These are phyloP conservation scores for Yamadazyma paraphyllophila DNA, from an alignment of 805 yeast genomes.

Conservation along the genomic window DNA sequence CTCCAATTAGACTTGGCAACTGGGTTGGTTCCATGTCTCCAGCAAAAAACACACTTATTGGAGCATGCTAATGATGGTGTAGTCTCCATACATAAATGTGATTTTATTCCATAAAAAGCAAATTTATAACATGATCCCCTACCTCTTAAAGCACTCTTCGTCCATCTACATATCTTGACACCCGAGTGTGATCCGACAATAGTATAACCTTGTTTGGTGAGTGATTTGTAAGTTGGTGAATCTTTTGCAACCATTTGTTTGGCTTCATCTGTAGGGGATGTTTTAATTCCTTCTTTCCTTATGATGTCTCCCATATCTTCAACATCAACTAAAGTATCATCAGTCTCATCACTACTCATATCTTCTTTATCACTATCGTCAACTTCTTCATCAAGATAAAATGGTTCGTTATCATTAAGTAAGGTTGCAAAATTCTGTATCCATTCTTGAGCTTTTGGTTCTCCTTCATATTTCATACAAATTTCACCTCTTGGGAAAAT, in stretches of 20 bases:
- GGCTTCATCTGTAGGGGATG: conserved; percentile 16
- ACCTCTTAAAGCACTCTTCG: conserved; percentile 89
- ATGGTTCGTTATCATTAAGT: conserved; percentile 70
- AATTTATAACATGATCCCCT: conserved; percentile 92
- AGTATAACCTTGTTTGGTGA: conserved; percentile 91
- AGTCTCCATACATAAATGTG: conserved; percentile 94
- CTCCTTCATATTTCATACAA: conserved; percentile 73
- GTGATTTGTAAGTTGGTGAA: conserved; percentile 82
- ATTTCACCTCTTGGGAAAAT: conserved; percentile 80
- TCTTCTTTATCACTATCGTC: conserved; percentile 51
- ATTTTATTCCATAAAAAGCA: conserved; percentile 86
- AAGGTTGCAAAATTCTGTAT: conserved; percentile 55
- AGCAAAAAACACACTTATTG: conserved; percentile 92
- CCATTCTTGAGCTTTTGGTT: conserved; percentile 64
- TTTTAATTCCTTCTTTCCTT: conserved; percentile 29
- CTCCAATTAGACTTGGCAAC: conserved; percentile 91
- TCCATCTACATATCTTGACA: conserved; percentile 94
- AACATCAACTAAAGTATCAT: conserved; percentile 64
- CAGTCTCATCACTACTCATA: conserved; percentile 30
- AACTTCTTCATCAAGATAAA: conserved; percentile 55
- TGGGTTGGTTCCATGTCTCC: conserved; percentile 97
- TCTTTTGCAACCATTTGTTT: conserved; percentile 89
- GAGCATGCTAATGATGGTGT: conserved; percentile 94
- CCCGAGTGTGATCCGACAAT: conserved; percentile 94
- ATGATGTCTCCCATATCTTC: conserved; percentile 81